Base-by-base conservation (phyloP, 1,139 yeast species). In the Yamadazyma sp. region DNA sequence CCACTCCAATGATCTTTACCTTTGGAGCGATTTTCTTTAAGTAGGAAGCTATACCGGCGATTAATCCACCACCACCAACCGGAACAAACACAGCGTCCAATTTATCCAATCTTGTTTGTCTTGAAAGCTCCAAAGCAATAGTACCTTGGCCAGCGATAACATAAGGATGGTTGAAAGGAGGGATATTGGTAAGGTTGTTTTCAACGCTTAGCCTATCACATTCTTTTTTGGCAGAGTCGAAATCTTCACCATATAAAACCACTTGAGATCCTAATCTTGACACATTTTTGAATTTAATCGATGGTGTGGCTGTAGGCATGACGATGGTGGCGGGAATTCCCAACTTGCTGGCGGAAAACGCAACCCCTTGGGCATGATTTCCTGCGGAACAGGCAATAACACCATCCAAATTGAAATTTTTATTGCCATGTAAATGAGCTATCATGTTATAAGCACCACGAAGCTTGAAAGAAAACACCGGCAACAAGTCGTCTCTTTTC, bases 141-240 rank as follows among this genome's bases (percentile, higher is more conserved):
- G 99, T 92, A 43, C 98, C 99, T 64, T 92, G 99, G 24, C 99
- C 99, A n/a, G 99, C 98, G 63, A 92, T 88, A 48, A 94, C 97
- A 53, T 84, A 88, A 2, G 99, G 99, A 59, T 92, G 97, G 58
- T 92, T 95, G 59, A 92, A 92, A 1, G 99, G 99, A 10, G 98
- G 98, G 34, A 92, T 87, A 54, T 89, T 85, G 9, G 94, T 83
- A 53, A 87, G 72, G 17, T 88, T 91, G 46, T 88, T 77, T 53
- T 81, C 78, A 20, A 68, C 65, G 27, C 85, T 69, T 43, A 92
- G 66, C 42, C 95, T 70, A 1, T 76, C 75, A 63, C 98, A 92
- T 61, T 92, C 98, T 17, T 73, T 78, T 61, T 92, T 92, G 15
- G 98, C 96, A 14, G 87, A 74, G 58, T 92, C 98, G 56, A 92